phyloP scores from a whole-genome alignment of 192 early-diverging fungal species.

The Backusella tuberculispora region DNA sequence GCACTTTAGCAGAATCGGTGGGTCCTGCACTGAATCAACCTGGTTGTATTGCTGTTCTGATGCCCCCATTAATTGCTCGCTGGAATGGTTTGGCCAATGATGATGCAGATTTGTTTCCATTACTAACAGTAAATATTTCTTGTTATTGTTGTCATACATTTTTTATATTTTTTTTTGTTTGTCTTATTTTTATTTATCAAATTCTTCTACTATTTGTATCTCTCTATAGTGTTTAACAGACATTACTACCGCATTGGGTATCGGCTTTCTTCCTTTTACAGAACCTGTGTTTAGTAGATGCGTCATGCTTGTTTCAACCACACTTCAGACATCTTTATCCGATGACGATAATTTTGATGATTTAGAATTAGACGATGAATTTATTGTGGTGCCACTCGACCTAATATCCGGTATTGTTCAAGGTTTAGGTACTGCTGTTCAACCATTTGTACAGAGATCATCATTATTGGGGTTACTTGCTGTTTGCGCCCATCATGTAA shows the following conservation, averaged over 20 bases:
- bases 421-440: constrained; percentile 79
- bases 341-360: constrained; percentile 48
- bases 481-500: constrained; percentile 77
- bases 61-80: constrained; percentile 84
- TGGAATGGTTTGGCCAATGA: constrained; percentile 83
- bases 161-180: too few relatives aligned
- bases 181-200: not conserved
- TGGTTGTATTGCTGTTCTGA: constrained; percentile 79
- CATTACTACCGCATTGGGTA: constrained; percentile 78
- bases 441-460: constrained; percentile 71
- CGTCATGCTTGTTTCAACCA: constrained; percentile 80
- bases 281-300: constrained; percentile 86
- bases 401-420: constrained; percentile 92
- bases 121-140: constrained; percentile 70
- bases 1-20: constrained; percentile 93
- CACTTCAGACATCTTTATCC: constrained; percentile 63
- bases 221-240: constrained; percentile 40
- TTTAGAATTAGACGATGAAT: constrained; percentile 83
- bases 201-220: not conserved
- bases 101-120: constrained; percentile 91
- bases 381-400: constrained; percentile 94
- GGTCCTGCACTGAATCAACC: constrained; percentile 79
- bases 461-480: constrained; percentile 74
- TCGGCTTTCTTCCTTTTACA: constrained; percentile 88
- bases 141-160: not conserved